Conservation (phyloP, 1,284 basidiomycete species). For the Apiotrichum domesticum region DNA sequence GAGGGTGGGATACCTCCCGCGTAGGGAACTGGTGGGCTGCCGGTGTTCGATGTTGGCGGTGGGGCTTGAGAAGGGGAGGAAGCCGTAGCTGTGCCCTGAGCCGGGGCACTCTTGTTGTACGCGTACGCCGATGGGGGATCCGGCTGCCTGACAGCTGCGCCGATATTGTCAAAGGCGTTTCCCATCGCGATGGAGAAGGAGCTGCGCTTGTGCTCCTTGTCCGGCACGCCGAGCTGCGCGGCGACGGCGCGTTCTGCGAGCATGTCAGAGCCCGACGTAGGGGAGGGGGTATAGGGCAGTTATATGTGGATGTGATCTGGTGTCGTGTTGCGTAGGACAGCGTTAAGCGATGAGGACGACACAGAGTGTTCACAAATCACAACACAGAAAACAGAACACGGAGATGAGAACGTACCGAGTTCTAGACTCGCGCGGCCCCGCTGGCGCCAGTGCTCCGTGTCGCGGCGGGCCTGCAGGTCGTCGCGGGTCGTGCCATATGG, state of each 20-base stretch:
- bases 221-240: background rate
- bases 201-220: background rate
- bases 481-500: background rate
- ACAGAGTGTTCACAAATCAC: background rate
- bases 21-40: too few relatives aligned
- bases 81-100: too few relatives aligned
- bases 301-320: too few relatives aligned
- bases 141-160: background rate
- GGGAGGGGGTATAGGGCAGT: too few relatives aligned
- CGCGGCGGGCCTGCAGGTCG: constrained; percentile 1
- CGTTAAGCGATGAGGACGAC: too few relatives aligned
- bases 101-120: background rate
- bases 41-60: too few relatives aligned
- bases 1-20: too few relatives aligned
- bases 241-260: background rate
- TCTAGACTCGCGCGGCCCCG: background rate
- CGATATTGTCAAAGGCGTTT: constrained; percentile 12
- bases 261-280: background rate
- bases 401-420: background rate
- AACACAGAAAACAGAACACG: too few relatives aligned
- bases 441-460: background rate
- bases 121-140: background rate
- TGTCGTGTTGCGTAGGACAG: too few relatives aligned
- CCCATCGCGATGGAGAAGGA: constrained; percentile 14
- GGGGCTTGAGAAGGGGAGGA: too few relatives aligned